These are phyloP conservation scores for Microcera coccophila DNA, from an alignment of 2,329 filamentous ascomycete species.

Conservation along the genomic window DNA sequence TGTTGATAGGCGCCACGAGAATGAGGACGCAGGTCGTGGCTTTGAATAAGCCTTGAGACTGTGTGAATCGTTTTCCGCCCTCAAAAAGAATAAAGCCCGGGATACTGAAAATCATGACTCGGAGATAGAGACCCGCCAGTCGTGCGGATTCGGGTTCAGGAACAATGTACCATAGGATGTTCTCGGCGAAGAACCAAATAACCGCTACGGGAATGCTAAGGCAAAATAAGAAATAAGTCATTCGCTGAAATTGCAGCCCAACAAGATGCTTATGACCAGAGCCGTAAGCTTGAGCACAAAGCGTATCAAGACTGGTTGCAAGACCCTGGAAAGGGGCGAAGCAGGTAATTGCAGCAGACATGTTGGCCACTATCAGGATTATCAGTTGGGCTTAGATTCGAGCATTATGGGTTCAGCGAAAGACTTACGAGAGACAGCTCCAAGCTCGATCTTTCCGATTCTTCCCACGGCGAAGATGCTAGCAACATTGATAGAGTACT, in stretches of 20 bases:
- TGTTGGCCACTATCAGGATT: conserved; percentile 47
- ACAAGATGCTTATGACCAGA: conserved; percentile 87
- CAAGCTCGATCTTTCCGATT: conserved; percentile 60
- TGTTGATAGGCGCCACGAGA: conserved; percentile 72
- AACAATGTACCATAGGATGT: conserved; percentile 52
- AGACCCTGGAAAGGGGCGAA: conserved; percentile 79
- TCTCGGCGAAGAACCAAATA: conserved; percentile 66
- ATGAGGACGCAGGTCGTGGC: conserved; percentile 75
- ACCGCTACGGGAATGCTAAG: conserved; percentile 69
- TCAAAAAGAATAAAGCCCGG: conserved; percentile 77
- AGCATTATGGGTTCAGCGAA: neutral
- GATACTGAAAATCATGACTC: conserved; percentile 66
- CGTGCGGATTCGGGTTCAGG: conserved; percentile 56
- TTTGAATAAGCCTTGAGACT: conserved; percentile 77
- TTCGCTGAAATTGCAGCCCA: conserved; percentile 74
- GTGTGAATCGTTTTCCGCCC: conserved; percentile 73
- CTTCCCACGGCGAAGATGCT: conserved; percentile 76
- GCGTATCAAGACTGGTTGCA: conserved; percentile 83
- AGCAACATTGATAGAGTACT: conserved; percentile 80
- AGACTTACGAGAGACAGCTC: conserved; percentile 40
- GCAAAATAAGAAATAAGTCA: conserved; percentile 71
- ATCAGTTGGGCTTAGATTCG: neutral
- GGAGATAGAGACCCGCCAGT: conserved; percentile 69
- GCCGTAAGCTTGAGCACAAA: conserved; percentile 91
- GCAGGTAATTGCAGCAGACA: conserved; percentile 77